Evolutionary conservation across 2,329 filamentous ascomycete species (phyloP).

Genomic region (Aspergillus spinulosporus): DNA sequence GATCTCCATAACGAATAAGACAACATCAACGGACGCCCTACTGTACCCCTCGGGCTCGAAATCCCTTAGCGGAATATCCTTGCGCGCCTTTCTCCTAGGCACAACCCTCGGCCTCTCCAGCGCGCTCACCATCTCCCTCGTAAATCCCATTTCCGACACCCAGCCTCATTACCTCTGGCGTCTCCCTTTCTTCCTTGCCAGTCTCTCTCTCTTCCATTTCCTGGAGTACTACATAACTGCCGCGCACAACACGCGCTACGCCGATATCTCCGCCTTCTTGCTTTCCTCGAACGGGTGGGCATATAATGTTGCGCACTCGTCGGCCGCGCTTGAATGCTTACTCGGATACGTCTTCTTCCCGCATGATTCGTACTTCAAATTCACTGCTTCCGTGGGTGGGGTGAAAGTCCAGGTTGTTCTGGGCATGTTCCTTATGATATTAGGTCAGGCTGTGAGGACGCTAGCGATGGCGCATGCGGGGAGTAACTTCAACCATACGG

Average conservation of each 20-base stretch:
- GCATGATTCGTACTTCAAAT: slow-evolving; percentile 48
- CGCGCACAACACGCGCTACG: slow-evolving; percentile 73
- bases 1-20: slow-evolving; percentile 7
- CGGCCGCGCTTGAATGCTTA: slow-evolving; percentile 72
- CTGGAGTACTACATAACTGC: slow-evolving; percentile 94
- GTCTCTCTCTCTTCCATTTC: slow-evolving; percentile 84
- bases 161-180: slow-evolving; percentile 53
- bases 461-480: slow-evolving; percentile 86
- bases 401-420: slow-evolving; percentile 43
- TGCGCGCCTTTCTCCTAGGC: slow-evolving; percentile 48
- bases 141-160: slow-evolving; percentile 3
- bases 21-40: slow-evolving; percentile 27
- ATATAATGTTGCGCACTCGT: slow-evolving; percentile 79
- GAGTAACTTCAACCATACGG: slow-evolving; percentile 85
- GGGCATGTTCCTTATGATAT: slow-evolving; percentile 63
- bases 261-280: slow-evolving; percentile 74
- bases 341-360: slow-evolving; percentile 32
- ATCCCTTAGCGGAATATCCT: slow-evolving; percentile 47
- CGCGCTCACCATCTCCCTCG: slow-evolving; percentile 31
- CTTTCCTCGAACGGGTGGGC: slow-evolving; percentile 79
- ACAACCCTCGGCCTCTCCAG: slow-evolving; percentile 40
- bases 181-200: slow-evolving; percentile 53
- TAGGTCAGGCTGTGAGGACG: slow-evolving; percentile 76
- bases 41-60: slow-evolving; percentile 42
- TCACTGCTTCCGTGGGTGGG: slow-evolving; percentile 36